Percentiles rank a stretch among this genome's conserved stretches.
These are phyloP conservation scores for Plasmodium chabaudi DNA, from an alignment of 169 alveolate species.

Conservation along the genomic window DNA sequence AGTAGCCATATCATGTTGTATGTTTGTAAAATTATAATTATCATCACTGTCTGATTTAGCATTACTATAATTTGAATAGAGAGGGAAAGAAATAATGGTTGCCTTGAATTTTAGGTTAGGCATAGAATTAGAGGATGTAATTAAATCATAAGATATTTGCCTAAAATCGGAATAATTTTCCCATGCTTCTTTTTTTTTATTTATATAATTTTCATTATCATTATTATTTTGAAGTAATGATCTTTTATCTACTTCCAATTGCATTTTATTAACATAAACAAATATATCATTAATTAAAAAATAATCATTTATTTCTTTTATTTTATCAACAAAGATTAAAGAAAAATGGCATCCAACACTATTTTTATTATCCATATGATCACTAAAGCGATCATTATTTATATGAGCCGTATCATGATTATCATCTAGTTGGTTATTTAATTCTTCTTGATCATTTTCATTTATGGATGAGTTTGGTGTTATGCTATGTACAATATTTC, in stretches of 20 bases:
- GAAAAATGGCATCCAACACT: slow-evolving; percentile 43
- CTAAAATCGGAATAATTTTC: slow-evolving; percentile 12
- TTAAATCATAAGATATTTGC: slow-evolving; percentile 23
- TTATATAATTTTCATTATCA: neutral
- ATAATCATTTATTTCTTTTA: slow-evolving; percentile 46
- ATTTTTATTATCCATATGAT: neutral
- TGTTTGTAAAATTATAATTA: neutral
- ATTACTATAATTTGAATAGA: neutral
- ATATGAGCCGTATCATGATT: neutral
- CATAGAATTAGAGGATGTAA: neutral
- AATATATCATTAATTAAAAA: slow-evolving; percentile 39
- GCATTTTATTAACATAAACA: slow-evolving; percentile 9
- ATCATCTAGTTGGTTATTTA: neutral
- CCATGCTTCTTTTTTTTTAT: slow-evolving; percentile 19
- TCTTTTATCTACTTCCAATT: slow-evolving; percentile 33
- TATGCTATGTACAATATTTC: slow-evolving; percentile 25
- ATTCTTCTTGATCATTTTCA: neutral
- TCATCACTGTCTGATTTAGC: neutral
- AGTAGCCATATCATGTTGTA: too few relatives aligned
- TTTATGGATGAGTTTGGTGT: neutral
- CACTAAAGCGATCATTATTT: neutral
- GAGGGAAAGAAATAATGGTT: slow-evolving; percentile 29
- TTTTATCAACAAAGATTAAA: slow-evolving; percentile 24
- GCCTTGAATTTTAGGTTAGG: slow-evolving; percentile 19
- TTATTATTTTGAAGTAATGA: neutral